Conservation (phyloP, 345 rosid genomes). For the Nephelium lappaceum region DNA sequence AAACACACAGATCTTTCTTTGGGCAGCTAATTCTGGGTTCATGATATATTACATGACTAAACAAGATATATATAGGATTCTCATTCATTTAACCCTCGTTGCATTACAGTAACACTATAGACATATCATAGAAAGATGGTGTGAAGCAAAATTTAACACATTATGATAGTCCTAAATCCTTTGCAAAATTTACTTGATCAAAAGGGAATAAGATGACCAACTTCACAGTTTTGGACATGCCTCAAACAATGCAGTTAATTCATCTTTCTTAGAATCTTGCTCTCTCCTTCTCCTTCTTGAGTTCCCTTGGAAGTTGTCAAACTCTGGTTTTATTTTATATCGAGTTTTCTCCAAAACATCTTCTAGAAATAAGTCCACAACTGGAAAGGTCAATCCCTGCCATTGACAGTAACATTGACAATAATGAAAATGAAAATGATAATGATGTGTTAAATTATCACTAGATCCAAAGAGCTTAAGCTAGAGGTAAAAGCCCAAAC, state of each 20-base stretch:
- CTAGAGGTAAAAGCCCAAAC: not conserved
- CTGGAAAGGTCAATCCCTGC: slow-evolving; percentile 94
- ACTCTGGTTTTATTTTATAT: slow-evolving; percentile 63
- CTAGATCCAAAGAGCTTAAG: not conserved
- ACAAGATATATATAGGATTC: not conserved
- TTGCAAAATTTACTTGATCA: not conserved
- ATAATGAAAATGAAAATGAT: slow-evolving; percentile 1
- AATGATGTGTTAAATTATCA: not conserved
- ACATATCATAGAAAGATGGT: not conserved
- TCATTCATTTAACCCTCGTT: not conserved
- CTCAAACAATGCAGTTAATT: slow-evolving; percentile 70
- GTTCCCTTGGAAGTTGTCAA: slow-evolving; percentile 66
- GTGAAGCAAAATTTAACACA: not conserved
- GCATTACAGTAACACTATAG: not conserved
- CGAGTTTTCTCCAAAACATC: slow-evolving; percentile 81
- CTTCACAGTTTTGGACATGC: slow-evolving; percentile 38
- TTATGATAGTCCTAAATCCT: not conserved
- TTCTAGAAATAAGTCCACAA: slow-evolving; percentile 80
- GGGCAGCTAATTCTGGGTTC: not conserved
- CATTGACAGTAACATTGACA: slow-evolving; percentile 12
- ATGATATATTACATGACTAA: not conserved
- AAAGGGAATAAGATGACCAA: not conserved
- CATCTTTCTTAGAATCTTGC: slow-evolving; percentile 75
- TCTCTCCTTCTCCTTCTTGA: slow-evolving; percentile 77
- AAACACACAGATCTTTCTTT: not conserved